These are phyloP conservation scores for Russula dissimulans DNA, from an alignment of 768 basidiomycete species.

Conservation along the genomic window DNA sequence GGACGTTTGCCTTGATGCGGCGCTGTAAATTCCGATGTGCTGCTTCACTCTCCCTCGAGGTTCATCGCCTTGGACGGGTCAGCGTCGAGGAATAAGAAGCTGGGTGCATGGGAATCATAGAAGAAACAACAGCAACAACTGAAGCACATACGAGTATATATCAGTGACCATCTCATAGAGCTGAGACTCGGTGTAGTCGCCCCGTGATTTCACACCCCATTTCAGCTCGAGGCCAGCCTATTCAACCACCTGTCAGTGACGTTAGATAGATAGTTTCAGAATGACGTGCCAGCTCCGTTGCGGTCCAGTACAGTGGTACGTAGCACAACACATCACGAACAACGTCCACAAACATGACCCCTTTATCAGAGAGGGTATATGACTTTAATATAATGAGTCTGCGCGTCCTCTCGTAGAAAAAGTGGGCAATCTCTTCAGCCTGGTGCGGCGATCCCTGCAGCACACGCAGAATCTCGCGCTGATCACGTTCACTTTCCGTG, in stretches of 20 bases:
- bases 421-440: constrained; percentile 42
- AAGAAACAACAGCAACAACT: background rate
- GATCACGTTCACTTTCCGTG: constrained; percentile 34
- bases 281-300: constrained; percentile 51
- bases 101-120: constrained; percentile 23
- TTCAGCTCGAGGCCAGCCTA: constrained; percentile 68
- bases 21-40: constrained; percentile 45
- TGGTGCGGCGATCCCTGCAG: constrained; percentile 38
- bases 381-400: constrained; percentile 47
- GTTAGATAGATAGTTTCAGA: background rate
- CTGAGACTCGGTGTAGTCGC: constrained; percentile 52
- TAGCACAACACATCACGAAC: constrained; percentile 57
- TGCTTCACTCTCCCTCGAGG: constrained; percentile 41
- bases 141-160: constrained; percentile 52
- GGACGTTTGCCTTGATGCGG: constrained; percentile 47
- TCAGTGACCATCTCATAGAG: constrained; percentile 57
- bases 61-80: constrained; percentile 52
- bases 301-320: constrained; percentile 62
- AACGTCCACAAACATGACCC: constrained; percentile 49
- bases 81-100: constrained; percentile 69
- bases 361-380: constrained; percentile 45
- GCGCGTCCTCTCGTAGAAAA: constrained; percentile 57
- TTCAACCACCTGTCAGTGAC: background rate
- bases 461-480: constrained; percentile 37
- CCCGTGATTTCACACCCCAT: constrained; percentile 40